phyloP scores from a whole-genome alignment of 257 asterid species.

The Nicotiana benthamiana region DNA sequence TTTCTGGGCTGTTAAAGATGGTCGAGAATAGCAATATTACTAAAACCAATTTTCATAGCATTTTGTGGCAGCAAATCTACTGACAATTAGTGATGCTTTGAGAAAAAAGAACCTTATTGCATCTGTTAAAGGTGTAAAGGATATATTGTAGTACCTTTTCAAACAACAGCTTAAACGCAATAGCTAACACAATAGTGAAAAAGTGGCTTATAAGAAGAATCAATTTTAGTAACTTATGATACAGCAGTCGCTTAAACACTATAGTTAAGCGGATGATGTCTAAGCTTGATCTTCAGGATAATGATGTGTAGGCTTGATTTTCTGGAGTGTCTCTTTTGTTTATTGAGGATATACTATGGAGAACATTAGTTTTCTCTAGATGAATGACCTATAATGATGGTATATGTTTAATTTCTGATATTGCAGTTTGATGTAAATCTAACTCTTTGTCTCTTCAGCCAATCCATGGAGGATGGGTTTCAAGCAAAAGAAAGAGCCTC shows the following conservation, averaged over 20 bases:
- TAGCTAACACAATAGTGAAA: background rate
- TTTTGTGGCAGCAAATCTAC: background rate
- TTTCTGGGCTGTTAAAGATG: too few relatives aligned
- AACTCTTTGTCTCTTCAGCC: slow-evolving; percentile 39
- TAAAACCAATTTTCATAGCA: too few relatives aligned
- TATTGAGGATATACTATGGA: background rate
- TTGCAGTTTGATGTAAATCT: background rate
- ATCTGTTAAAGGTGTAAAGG: background rate
- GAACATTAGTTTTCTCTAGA: background rate
- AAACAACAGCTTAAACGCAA: background rate
- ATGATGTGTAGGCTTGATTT: too few relatives aligned
- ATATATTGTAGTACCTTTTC: background rate
- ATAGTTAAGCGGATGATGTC: background rate
- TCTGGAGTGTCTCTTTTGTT: background rate
- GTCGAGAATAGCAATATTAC: too few relatives aligned
- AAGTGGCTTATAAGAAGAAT: background rate
- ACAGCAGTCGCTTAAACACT: background rate
- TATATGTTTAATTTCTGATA: background rate
- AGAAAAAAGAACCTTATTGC: background rate
- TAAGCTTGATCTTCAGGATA: background rate
- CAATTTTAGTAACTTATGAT: background rate
- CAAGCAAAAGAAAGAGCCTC: slow-evolving; percentile 71
- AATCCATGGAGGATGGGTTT: slow-evolving; percentile 45
- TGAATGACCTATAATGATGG: background rate
- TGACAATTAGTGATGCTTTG: background rate